phyloP scores from a whole-genome alignment of 2,329 filamentous ascomycete species.

The Berkeleyomyces rouxiae region DNA sequence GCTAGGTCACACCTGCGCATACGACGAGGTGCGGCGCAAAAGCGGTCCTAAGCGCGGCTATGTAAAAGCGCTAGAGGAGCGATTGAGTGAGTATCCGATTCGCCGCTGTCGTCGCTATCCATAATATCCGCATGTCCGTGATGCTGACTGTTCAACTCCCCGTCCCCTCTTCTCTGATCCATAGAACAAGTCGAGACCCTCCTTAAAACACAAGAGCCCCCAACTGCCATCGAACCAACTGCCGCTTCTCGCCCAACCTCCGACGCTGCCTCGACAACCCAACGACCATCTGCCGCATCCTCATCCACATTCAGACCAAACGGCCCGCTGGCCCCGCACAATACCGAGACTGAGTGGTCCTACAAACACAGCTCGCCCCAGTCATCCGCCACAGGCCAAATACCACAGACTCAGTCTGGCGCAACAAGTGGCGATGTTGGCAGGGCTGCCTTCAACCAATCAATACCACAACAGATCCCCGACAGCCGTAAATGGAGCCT shows the following conservation, averaged over 20 bases:
- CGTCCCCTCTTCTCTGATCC: background rate
- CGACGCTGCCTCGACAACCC: constrained; percentile 1
- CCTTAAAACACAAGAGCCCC: constrained; percentile 59
- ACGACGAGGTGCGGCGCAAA: constrained; percentile 85
- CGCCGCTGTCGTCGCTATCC: background rate
- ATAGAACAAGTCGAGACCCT: constrained; percentile 85
- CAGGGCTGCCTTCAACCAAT: background rate
- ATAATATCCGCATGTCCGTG: background rate
- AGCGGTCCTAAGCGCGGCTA: constrained; percentile 89
- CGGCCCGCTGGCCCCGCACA: background rate
- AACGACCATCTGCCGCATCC: background rate
- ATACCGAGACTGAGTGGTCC: constrained; percentile 23
- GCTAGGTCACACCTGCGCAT: constrained; percentile 74
- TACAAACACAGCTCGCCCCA: constrained; percentile 38
- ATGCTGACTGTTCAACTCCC: background rate
- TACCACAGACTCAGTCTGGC: background rate
- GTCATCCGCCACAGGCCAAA: constrained; percentile 14
- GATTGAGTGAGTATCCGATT: constrained; percentile 52
- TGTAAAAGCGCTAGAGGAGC: constrained; percentile 82
- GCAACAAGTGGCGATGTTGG: background rate
- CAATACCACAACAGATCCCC: background rate
- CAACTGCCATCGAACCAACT: background rate
- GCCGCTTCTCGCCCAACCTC: background rate
- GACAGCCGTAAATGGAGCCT: constrained; percentile 46
- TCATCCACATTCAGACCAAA: background rate